A percentile compares a stretch with the other conserved stretches of the same genome.
Conservation (phyloP, 2,329 filamentous ascomycete genomes). For the Calonectria montana region DNA sequence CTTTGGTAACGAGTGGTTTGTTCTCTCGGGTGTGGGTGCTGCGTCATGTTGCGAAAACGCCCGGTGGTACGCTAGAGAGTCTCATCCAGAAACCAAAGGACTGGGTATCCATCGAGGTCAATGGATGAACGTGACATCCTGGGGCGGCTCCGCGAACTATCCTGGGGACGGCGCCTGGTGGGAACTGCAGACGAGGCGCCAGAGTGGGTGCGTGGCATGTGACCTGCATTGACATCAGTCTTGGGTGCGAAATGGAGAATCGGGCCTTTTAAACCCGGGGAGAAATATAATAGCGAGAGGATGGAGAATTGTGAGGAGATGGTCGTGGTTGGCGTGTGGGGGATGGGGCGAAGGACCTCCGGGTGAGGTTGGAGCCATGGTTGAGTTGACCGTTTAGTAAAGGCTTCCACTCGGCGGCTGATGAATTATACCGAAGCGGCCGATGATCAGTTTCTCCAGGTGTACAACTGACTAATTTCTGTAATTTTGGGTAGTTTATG, state of each 20-base stretch:
- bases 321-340: neutral
- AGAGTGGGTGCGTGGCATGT: constrained; percentile 1
- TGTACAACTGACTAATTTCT: neutral
- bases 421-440: constrained; percentile 4
- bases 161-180: neutral
- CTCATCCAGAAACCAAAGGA: neutral
- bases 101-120: neutral
- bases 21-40: neutral
- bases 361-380: neutral
- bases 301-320: constrained; percentile 10
- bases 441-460: neutral
- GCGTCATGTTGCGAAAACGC: neutral
- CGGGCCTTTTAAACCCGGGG: neutral
- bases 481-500: neutral
- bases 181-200: neutral
- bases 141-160: neutral
- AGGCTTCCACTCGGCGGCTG: neutral
- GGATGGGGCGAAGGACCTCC: constrained; percentile 3
- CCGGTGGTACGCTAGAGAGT: neutral
- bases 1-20: neutral
- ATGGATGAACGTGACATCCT: neutral
- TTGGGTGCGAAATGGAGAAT: neutral
- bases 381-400: neutral
- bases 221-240: neutral
- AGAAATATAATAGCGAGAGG: constrained; percentile 5